Percentiles rank a stretch among this genome's conserved stretches.
Conservation (phyloP, 1,284 basidiomycete genomes). For the Fomitopsis palustris region DNA sequence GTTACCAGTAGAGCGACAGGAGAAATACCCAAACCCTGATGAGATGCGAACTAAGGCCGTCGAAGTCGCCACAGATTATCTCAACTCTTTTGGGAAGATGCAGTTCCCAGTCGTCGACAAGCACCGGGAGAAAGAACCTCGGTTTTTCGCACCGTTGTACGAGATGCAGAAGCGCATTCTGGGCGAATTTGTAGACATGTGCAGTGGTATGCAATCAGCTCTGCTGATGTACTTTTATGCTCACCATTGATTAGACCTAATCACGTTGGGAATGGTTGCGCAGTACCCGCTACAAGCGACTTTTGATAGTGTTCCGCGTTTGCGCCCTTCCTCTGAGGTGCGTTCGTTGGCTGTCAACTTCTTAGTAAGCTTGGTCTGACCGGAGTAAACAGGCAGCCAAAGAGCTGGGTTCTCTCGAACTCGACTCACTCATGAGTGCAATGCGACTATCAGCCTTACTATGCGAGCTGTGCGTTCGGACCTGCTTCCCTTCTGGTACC, state of each 20-base stretch:
- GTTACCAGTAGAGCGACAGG: conserved; percentile 31
- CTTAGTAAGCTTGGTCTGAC: neutral
- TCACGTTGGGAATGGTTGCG: neutral
- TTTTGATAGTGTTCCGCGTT: neutral
- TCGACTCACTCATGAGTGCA: conserved; percentile 31
- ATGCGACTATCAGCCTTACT: conserved; percentile 44
- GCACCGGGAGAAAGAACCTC: conserved; percentile 20
- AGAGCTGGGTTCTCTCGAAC: neutral
- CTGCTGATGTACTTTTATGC: neutral
- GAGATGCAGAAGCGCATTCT: conserved; percentile 41
- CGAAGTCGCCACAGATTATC: conserved; percentile 30
- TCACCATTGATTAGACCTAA: conserved; percentile 1
- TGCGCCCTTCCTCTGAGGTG: neutral
- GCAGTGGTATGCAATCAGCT: conserved; percentile 9
- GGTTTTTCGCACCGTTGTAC: conserved; percentile 37
- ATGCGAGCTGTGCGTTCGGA: conserved; percentile 39
- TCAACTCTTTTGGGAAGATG: conserved; percentile 38
- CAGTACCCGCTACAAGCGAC: conserved; percentile 4
- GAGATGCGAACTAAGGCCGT: conserved; percentile 36
- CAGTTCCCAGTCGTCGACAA: conserved; percentile 10
- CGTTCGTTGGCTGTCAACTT: neutral
- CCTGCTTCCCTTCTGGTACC: conserved; percentile 37
- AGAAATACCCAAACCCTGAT: conserved; percentile 36
- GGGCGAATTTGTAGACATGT: conserved; percentile 30
- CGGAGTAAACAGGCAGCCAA: neutral